These are phyloP conservation scores for Salix caprea DNA, from an alignment of 345 rosid species.

Conservation along the genomic window DNA sequence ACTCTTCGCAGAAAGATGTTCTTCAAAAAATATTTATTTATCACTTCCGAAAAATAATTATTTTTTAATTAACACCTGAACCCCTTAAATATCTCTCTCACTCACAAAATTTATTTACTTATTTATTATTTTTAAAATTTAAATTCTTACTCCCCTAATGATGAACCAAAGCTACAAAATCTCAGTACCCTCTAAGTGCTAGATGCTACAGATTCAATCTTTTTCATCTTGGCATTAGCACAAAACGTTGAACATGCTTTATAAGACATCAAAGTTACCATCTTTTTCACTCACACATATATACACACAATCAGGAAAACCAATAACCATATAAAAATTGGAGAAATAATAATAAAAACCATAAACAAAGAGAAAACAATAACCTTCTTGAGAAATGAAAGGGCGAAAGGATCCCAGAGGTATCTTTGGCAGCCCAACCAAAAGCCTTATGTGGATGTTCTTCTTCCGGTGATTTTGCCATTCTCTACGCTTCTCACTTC, in stretches of 20 bases:
- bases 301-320: not conserved
- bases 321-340: not conserved
- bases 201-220: not conserved
- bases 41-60: not conserved
- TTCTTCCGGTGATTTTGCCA: slow-evolving; percentile 57
- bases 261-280: not conserved
- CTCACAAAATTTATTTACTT: not conserved
- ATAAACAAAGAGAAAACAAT: not conserved
- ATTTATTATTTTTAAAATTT: too few relatives aligned
- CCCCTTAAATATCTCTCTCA: not conserved
- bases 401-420: slow-evolving; percentile 67
- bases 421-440: slow-evolving; percentile 84
- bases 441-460: slow-evolving; percentile 63
- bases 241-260: not conserved
- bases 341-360: not conserved
- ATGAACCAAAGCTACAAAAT: not conserved
- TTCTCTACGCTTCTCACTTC: slow-evolving; percentile 13
- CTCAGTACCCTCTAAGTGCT: not conserved
- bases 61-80: not conserved
- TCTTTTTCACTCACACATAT: not conserved
- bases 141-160: not conserved
- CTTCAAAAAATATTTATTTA: not conserved
- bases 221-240: not conserved
- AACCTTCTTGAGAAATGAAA: slow-evolving; percentile 83
- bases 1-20: not conserved